Percentiles rank a stretch among this genome's conserved stretches.
These are phyloP conservation scores for Ceriops decandra DNA, from an alignment of 345 rosid genomes.

Conservation along the genomic window DNA sequence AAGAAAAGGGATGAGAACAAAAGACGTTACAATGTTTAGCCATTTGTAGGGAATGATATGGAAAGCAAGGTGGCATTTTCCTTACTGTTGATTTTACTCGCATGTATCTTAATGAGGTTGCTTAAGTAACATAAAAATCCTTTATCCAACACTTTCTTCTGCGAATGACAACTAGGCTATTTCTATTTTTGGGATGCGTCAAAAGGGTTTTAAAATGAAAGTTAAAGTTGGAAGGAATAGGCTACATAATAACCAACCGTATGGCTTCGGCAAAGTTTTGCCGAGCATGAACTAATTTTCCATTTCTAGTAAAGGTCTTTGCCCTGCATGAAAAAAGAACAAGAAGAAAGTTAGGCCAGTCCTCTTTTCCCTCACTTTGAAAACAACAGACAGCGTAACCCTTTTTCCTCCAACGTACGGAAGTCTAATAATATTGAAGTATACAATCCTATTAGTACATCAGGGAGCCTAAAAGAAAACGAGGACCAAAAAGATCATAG, in stretches of 20 bases:
- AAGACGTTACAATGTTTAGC: no score
- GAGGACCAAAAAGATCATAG: not conserved
- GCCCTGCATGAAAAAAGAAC: slow-evolving; percentile 45
- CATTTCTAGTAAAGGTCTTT: slow-evolving; percentile 37
- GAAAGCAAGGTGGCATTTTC: no score
- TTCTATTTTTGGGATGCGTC: no score
- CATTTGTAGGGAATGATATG: no score
- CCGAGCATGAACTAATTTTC: slow-evolving; percentile 36
- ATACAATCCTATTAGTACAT: slow-evolving; percentile 23
- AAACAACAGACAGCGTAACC: slow-evolving; percentile 48
- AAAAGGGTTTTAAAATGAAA: no score
- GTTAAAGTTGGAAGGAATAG: no score
- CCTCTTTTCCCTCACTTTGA: slow-evolving; percentile 25
- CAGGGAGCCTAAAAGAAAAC: not conserved
- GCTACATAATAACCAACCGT: not conserved
- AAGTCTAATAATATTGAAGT: slow-evolving; percentile 10
- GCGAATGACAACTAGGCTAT: no score
- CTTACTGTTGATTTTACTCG: no score
- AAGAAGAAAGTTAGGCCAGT: slow-evolving; percentile 26
- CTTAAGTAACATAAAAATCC: no score
- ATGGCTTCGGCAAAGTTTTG: slow-evolving; percentile 11
- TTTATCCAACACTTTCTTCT: no score
- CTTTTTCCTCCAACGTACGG: not conserved
- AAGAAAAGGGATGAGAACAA: no score
- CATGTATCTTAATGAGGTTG: no score